Conservation (phyloP, 1,139 yeast species). For the Suhomyces choctaworum region DNA sequence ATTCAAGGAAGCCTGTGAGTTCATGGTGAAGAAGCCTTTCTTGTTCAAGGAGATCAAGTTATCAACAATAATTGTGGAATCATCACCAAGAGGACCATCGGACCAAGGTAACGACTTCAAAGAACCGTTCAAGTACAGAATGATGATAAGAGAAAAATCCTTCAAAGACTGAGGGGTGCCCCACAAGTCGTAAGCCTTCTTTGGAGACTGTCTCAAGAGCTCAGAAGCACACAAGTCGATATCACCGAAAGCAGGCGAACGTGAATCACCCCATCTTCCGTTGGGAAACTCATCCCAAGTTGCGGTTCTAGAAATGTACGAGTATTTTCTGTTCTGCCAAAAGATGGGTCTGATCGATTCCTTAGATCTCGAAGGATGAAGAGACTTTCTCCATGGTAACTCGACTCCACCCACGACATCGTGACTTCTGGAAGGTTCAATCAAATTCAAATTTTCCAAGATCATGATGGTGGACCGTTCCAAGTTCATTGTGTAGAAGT, state of each 20-base stretch:
- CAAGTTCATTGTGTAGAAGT: conserved; percentile 94
- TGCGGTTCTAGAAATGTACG: conserved; percentile 86
- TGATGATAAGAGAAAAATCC: conserved; percentile 64
- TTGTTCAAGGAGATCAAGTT: conserved; percentile 63
- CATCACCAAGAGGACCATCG: conserved; percentile 82
- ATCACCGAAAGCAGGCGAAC: conserved; percentile 93
- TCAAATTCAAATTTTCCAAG: conserved; percentile 67
- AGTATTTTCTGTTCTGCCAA: conserved; percentile 93
- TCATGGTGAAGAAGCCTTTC: conserved; percentile 74
- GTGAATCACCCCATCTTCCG: conserved; percentile 93
- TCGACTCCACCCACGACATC: conserved; percentile 42
- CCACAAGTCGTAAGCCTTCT: conserved; percentile 83
- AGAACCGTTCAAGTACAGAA: conserved; percentile 67
- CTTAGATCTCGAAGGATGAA: conserved; percentile 76
- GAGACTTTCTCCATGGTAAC: conserved; percentile 88
- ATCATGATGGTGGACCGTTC: conserved; percentile 90
- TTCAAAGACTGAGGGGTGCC: conserved; percentile 64
- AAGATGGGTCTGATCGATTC: conserved; percentile 92
- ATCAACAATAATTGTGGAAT: conserved; percentile 63
- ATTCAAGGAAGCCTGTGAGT: conserved; percentile 93
- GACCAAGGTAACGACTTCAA: conserved; percentile 90
- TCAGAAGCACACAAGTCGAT: conserved; percentile 78
- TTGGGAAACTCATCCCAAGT: conserved; percentile 96
- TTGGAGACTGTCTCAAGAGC: conserved; percentile 74
- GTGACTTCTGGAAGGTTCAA: conserved; percentile 46